These are phyloP conservation scores for Fusarium gaditjirri DNA, from an alignment of 2,329 filamentous ascomycete genomes.

Conservation along the genomic window DNA sequence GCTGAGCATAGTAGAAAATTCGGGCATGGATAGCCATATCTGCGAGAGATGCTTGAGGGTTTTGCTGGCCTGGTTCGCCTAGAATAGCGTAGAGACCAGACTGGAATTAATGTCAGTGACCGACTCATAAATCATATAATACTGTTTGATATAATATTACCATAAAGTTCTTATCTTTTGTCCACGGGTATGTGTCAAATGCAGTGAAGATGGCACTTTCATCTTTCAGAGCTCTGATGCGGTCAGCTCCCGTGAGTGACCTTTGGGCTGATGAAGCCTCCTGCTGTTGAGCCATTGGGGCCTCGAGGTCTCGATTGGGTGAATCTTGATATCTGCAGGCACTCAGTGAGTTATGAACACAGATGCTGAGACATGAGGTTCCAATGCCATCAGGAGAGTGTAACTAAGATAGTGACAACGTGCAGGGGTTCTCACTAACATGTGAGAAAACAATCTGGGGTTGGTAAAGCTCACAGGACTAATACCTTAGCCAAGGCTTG, in stretches of 20 bases:
- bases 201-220: conserved; percentile 64
- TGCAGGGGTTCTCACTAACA: conserved; percentile 28
- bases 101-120: conserved; percentile 45
- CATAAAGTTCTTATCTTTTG: conserved; percentile 74
- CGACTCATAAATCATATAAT: not conserved
- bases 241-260: conserved; percentile 47
- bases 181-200: conserved; percentile 75
- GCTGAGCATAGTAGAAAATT: conserved; percentile 71
- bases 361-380: not conserved
- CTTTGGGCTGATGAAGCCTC: conserved; percentile 24
- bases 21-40: conserved; percentile 74
- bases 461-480: conserved; percentile 11
- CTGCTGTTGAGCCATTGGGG: conserved; percentile 27
- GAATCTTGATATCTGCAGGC: not conserved
- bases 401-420: not conserved
- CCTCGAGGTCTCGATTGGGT: not conserved
- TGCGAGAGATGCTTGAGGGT: conserved; percentile 60
- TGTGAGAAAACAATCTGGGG: conserved; percentile 38
- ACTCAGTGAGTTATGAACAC: conserved; percentile 6
- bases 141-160: conserved; percentile 49
- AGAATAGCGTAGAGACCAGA: conserved; percentile 73
- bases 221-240: conserved; percentile 54
- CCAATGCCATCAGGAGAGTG: conserved; percentile 3
- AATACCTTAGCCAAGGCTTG: conserved; percentile 4
- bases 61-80: conserved; percentile 58